phyloP scores from a whole-genome alignment of 768 basidiomycete genomes.

The Pluteus cervinus region DNA sequence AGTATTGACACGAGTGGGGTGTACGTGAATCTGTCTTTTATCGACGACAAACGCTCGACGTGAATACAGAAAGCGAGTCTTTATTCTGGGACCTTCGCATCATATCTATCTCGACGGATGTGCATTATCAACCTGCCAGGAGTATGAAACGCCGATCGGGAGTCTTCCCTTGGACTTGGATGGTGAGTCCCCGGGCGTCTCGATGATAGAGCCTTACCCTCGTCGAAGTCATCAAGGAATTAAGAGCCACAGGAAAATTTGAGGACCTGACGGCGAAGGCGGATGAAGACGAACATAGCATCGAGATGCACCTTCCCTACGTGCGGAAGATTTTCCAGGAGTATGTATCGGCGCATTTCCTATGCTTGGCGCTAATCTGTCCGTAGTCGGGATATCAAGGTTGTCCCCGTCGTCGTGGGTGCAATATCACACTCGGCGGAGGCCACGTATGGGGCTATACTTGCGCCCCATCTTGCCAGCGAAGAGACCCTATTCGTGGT shows the following conservation, averaged over 20 bases:
- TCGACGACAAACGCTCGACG: conserved; percentile 3
- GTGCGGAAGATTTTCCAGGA: conserved; percentile 79
- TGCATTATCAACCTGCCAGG: conserved; percentile 72
- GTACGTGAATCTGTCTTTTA: conserved; percentile 39
- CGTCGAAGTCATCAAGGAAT: conserved; percentile 55
- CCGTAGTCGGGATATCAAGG: conserved; percentile 60
- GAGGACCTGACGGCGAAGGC: conserved; percentile 53
- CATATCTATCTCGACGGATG: conserved; percentile 85
- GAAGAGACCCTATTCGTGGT: conserved; percentile 84
- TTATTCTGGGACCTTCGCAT: conserved; percentile 95
- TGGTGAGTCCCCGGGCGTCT: conserved; percentile 42
- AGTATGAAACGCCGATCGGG: conserved; percentile 85
- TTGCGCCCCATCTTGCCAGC: conserved; percentile 76
- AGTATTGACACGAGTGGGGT: conserved; percentile 76
- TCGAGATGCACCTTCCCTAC: conserved; percentile 97
- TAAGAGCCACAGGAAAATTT: conserved; percentile 65
- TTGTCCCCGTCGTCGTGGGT: conserved; percentile 92
- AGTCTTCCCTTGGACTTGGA: conserved; percentile 71
- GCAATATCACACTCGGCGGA: conserved; percentile 59
- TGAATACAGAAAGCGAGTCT: conserved; percentile 74
- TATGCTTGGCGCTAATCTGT: conserved; percentile 1
- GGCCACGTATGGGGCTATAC: conserved; percentile 53
- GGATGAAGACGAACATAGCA: conserved; percentile 94
- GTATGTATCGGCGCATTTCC: conserved; percentile 30
- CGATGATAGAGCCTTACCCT: conserved; percentile 6